Conservation (phyloP, 2,329 filamentous ascomycete genomes). For the Phyllosticta citribraziliensis region DNA sequence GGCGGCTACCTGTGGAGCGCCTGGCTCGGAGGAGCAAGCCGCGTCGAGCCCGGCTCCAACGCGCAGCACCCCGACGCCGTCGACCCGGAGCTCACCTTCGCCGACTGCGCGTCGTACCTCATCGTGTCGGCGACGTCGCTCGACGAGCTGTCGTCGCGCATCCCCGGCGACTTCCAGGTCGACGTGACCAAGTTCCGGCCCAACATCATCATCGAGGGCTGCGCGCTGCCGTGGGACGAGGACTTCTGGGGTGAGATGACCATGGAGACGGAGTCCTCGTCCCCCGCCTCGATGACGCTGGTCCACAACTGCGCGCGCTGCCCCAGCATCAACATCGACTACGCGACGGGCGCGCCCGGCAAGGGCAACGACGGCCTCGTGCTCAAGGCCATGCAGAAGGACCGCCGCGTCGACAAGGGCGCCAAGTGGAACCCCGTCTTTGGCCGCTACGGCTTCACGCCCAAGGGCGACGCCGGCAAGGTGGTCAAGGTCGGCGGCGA, state of each 20-base stretch:
- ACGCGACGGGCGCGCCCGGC: slow-evolving; percentile 32
- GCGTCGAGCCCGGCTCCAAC: background rate
- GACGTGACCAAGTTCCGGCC: slow-evolving; percentile 39
- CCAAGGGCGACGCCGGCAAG: slow-evolving; percentile 19
- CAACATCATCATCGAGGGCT: slow-evolving; percentile 36
- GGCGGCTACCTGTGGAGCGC: background rate
- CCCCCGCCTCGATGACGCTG: slow-evolving; percentile 25
- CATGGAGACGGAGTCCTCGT: slow-evolving; percentile 14
- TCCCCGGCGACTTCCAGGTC: slow-evolving; percentile 27
- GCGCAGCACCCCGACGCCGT: slow-evolving; percentile 10
- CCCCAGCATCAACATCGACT: slow-evolving; percentile 39
- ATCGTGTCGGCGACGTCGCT: slow-evolving; percentile 62
- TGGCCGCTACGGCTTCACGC: slow-evolving; percentile 37
- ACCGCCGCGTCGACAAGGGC: slow-evolving; percentile 36
- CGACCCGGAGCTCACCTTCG: slow-evolving; percentile 48
- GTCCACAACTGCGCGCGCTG: slow-evolving; percentile 39
- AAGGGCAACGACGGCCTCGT: slow-evolving; percentile 29
- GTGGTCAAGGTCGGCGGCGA: slow-evolving; percentile 32
- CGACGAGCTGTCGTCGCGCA: slow-evolving; percentile 47
- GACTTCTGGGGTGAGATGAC: slow-evolving; percentile 36
- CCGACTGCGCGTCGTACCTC: slow-evolving; percentile 66
- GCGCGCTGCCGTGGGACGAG: slow-evolving; percentile 33
- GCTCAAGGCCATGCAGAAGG: slow-evolving; percentile 36
- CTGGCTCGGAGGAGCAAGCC: background rate
- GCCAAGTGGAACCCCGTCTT: slow-evolving; percentile 39